Conservation (phyloP, 352 stramenopile species). For the Aphanomyces cochlioides region DNA sequence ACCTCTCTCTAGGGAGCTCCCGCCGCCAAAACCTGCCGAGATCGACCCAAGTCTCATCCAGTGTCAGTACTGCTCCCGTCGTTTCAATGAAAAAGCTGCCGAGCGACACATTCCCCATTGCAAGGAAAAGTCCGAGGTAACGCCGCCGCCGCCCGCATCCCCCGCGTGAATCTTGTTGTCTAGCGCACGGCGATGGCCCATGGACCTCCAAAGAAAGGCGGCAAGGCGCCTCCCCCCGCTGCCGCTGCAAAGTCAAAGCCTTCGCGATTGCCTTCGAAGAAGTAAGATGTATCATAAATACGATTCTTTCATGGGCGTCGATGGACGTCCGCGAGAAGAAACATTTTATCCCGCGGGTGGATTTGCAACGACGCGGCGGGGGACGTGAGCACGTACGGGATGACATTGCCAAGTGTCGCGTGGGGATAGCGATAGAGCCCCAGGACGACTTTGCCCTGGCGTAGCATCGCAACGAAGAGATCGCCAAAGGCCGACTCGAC, state of each 20-base stretch:
- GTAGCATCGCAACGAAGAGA: conserved; percentile 43
- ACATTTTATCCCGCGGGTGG: conserved; percentile 51
- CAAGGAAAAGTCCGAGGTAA: conserved; percentile 61
- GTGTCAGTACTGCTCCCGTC: conserved; percentile 87
- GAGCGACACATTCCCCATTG: conserved; percentile 91
- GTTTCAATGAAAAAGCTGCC: conserved; percentile 89
- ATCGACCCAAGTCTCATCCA: conserved; percentile 83
- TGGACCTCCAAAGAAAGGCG: conserved; percentile 23
- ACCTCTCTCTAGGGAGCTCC: conserved; percentile 37
- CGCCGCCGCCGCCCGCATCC: too few relatives aligned
- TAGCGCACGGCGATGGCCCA: conserved; percentile 16
- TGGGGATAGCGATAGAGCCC: conserved; percentile 43
- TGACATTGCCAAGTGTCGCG: conserved; percentile 39
- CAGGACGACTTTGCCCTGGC: conserved; percentile 45
- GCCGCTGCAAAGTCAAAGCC: conserved; percentile 32
- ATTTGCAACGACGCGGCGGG: conserved; percentile 41
- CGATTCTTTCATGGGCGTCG: not conserved
- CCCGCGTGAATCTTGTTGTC: not conserved
- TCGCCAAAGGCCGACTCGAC: conserved; percentile 41
- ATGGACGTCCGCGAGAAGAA: conserved; percentile 36
- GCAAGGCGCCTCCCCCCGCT: not conserved
- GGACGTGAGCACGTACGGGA: conserved; percentile 59
- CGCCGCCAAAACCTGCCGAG: conserved; percentile 53
- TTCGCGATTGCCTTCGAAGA: not conserved
- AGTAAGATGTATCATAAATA: conserved; percentile 43